A percentile compares a stretch with the other conserved stretches of the same genome.
These are phyloP conservation scores for Atalantia buxifolia DNA, from an alignment of 345 rosid species.

Conservation along the genomic window DNA sequence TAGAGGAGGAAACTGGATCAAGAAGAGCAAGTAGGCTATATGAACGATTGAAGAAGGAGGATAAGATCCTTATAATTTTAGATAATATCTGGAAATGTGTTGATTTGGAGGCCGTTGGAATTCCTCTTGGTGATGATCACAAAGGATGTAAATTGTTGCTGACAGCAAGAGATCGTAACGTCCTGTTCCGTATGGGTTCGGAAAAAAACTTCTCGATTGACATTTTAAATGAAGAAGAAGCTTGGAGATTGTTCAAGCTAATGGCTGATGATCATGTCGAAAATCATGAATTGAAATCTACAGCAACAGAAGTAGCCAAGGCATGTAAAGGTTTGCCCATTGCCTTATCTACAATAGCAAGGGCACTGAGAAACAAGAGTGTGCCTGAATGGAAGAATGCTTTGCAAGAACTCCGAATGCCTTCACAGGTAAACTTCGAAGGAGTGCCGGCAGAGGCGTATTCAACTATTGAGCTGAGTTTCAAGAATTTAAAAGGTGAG, in stretches of 20 bases:
- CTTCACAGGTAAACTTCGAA: neutral
- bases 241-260: no score
- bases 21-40: conserved; percentile 2
- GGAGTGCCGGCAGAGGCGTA: neutral
- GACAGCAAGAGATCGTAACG: neutral
- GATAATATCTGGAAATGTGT: neutral
- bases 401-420: neutral
- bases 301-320: no score
- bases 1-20: neutral
- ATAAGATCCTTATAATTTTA: neutral
- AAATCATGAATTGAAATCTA: no score
- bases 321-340: no score
- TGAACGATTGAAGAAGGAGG: neutral
- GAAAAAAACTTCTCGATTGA: no score
- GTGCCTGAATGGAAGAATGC: conserved; percentile 23
- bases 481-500: conserved; percentile 10
- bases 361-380: conserved; percentile 6
- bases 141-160: neutral
- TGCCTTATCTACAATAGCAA: conserved; percentile 9
- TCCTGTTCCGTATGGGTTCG: rapidly evolving
- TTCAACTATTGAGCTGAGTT: conserved; percentile 9
- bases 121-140: neutral
- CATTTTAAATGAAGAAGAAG: no score
- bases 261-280: no score
- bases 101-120: neutral